These are phyloP conservation scores for Sugiyamaella sp. DNA, from an alignment of 1,139 yeast species.

Conservation along the genomic window DNA sequence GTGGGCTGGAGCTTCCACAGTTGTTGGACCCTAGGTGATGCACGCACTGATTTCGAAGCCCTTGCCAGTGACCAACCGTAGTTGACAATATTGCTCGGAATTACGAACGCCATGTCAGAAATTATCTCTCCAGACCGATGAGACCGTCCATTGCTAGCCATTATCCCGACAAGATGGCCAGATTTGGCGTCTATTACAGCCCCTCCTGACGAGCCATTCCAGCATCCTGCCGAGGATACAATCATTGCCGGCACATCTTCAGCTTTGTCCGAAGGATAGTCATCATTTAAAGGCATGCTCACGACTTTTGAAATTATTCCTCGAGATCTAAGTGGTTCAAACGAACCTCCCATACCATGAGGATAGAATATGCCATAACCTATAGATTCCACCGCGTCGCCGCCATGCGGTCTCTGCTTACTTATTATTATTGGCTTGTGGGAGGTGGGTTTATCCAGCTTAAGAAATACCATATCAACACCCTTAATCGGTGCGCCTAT, in stretches of 20 bases:
- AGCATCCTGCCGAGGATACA: conserved; percentile 62
- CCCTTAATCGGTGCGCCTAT: conserved; percentile 42
- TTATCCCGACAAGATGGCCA: conserved; percentile 47
- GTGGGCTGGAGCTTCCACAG: conserved; percentile 25
- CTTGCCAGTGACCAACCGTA: conserved; percentile 33
- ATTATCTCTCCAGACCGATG: conserved; percentile 47
- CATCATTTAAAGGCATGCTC: conserved; percentile 27
- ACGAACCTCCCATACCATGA: conserved; percentile 27
- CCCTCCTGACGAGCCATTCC: conserved; percentile 83
- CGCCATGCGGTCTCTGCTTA: conserved; percentile 31
- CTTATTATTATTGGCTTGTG: conserved; percentile 21
- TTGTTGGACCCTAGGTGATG: conserved; percentile 20
- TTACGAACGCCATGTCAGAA: conserved; percentile 50
- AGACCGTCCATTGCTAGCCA: conserved; percentile 63
- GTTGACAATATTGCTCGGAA: conserved; percentile 44
- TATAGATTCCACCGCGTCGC: conserved; percentile 50
- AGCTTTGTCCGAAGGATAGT: not conserved
- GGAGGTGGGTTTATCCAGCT: conserved; percentile 26
- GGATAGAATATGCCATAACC: conserved; percentile 62
- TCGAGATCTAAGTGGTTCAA: conserved; percentile 49
- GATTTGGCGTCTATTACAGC: conserved; percentile 45
- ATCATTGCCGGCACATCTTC: conserved; percentile 44
- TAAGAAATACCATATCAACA: conserved; percentile 44
- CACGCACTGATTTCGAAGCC: conserved; percentile 18
- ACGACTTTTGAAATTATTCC: conserved; percentile 50